Evolutionary conservation across 495 filamentous ascomycete species (phyloP).

Genomic region (Aspergillus steynii): DNA sequence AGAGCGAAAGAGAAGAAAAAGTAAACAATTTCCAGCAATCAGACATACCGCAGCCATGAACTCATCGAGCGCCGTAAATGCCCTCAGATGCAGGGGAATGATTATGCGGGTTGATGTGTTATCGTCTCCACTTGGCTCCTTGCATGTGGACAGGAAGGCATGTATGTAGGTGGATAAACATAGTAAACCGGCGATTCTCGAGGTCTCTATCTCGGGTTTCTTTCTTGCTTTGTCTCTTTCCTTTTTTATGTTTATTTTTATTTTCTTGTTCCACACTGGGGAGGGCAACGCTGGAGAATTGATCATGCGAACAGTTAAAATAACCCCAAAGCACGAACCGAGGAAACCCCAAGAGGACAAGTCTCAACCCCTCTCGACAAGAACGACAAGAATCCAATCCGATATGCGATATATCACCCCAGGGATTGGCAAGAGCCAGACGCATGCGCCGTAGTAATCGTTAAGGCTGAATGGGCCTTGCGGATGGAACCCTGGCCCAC

Average conservation of each 20-base stretch:
- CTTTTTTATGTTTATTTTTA: background rate
- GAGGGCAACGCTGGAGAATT: background rate
- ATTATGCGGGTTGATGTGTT: constrained; percentile 10
- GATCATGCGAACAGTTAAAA: background rate
- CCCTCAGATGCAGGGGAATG: constrained; percentile 9
- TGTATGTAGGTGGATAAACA: constrained; percentile 7
- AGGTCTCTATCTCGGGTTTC: background rate
- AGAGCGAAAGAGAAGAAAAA: background rate
- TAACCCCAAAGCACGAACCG: background rate
- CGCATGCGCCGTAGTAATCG: background rate
- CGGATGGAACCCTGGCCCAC: background rate
- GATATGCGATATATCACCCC: background rate
- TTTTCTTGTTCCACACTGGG: no score
- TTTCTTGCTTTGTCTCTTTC: background rate
- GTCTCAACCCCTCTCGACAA: no score
- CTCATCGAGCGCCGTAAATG: no score
- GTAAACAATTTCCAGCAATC: background rate
- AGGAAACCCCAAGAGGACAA: no score
- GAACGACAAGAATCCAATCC: no score
- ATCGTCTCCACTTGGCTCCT: constrained; percentile 11
- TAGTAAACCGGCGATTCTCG: background rate
- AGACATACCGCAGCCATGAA: background rate
- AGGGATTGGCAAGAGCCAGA: background rate
- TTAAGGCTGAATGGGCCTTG: background rate
- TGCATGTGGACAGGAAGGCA: constrained; percentile 5